Conservation (phyloP, 345 rosid species). For the Linum lewisii region DNA sequence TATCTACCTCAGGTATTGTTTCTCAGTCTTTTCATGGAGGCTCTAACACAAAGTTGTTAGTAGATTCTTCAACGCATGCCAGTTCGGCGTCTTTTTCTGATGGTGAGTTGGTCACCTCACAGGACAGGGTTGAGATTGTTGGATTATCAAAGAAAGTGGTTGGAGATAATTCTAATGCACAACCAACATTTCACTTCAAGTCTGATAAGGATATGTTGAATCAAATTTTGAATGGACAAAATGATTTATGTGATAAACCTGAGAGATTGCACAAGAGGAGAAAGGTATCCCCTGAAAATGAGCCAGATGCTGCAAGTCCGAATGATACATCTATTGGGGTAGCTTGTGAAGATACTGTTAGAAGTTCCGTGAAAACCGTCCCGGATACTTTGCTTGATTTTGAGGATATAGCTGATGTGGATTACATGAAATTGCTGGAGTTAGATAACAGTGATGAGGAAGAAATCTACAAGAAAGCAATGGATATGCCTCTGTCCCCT, state of each 20-base stretch:
- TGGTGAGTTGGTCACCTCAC: conserved; percentile 76
- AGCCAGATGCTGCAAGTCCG: conserved; percentile 9
- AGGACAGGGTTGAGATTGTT: conserved; percentile 49
- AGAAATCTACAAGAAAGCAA: conserved; percentile 48
- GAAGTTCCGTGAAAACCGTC: conserved; percentile 19
- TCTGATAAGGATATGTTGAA: conserved; percentile 32
- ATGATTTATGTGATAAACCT: conserved; percentile 22
- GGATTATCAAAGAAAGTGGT: conserved; percentile 35
- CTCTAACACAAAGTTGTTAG: conserved; percentile 45
- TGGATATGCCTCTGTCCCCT: conserved; percentile 64
- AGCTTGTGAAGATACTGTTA: conserved; percentile 14
- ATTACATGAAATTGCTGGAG: conserved; percentile 74
- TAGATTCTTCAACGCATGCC: conserved; percentile 70
- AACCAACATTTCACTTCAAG: conserved; percentile 25
- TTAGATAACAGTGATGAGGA: conserved; percentile 62
- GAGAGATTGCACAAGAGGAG: conserved; percentile 34
- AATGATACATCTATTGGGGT: conserved; percentile 12
- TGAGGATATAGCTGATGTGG: conserved; percentile 27
- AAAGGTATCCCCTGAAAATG: conserved; percentile 27
- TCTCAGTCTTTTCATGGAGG: conserved; percentile 65
- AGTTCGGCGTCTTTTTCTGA: conserved; percentile 81
- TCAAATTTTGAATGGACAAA: conserved; percentile 24
- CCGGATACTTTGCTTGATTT: conserved; percentile 19
- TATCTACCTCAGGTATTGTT: conserved; percentile 66
- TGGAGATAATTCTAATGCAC: conserved; percentile 40